Base-by-base conservation (phyloP, 768 basidiomycete species). In the Trametes meyenii region DNA sequence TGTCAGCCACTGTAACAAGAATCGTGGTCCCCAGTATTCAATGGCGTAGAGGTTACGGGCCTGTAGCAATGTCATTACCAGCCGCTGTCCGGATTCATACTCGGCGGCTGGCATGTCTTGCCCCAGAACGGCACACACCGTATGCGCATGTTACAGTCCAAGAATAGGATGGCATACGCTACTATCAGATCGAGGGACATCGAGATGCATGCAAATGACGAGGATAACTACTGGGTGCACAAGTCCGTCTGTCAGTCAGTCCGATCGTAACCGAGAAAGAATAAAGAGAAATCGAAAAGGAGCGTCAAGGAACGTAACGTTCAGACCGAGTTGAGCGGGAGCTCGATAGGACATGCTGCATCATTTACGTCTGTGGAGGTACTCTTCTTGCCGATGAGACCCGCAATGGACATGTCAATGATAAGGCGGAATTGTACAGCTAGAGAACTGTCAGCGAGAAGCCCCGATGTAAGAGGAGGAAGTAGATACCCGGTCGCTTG, bases 271-370 rank as follows among this genome's bases (percentile, higher is more conserved):
- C 57, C 33, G 38, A 45, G 23, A 51, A 24, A 40, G 51, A 57
- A 38, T 55, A 50, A 44, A 53, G 23, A 55, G 53, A 58, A 45
- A 50, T 24, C 44, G 58, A 50, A 43, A 2, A 45, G 50, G 21
- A 21, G 48, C 8, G 36, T 21, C 40, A 43, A 23, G 21, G 21
- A 2, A 33, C 13, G 50, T 17, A 17, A n/a, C 2, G 56, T 13
- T 78, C 77, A 90, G 35, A 70, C 80, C 52, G 83, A 78, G 66
- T 77, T 83, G 3, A 76, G 66, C 5, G 88, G 70, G 0, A 93
- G 78, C 68, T 90, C 83, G 60, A 89, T 82, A 1, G 93, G 94
- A 64, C 89, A 91, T 24, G 81, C 75, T 0, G 85, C 92, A 66
- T 82, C 76, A 10, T 81, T 72, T 39, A 90, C 79, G 60, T 83